These are phyloP conservation scores for Ailanthus altissimus DNA, from an alignment of 345 rosid genomes.

Conservation along the genomic window DNA sequence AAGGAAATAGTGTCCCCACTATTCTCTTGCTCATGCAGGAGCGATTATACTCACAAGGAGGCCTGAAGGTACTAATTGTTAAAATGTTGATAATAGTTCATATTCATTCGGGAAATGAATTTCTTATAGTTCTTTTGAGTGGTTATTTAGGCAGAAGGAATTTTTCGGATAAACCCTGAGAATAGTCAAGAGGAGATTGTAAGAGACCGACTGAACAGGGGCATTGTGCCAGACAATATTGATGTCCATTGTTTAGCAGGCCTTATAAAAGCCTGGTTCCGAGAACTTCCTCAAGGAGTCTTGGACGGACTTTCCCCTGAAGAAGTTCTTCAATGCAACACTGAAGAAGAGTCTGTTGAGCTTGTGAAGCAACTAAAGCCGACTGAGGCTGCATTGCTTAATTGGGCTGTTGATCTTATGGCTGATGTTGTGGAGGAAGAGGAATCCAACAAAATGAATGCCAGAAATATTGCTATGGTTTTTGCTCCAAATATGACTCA, in stretches of 20 bases:
- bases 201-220: constrained; percentile 87
- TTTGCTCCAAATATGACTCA: constrained; percentile 97
- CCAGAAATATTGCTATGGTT: constrained; percentile 93
- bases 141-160: constrained; percentile 77
- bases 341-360: constrained; percentile 71
- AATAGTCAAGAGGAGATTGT: constrained; percentile 91
- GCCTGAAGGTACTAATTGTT: constrained; percentile 62
- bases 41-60: constrained; percentile 70
- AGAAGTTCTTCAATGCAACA: constrained; percentile 79
- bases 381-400: constrained; percentile 82
- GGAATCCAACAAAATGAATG: constrained; percentile 91
- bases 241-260: constrained; percentile 96
- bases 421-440: constrained; percentile 94
- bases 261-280: constrained; percentile 96
- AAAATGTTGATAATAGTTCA: not conserved
- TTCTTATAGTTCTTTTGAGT: constrained; percentile 15
- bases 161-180: constrained; percentile 95
- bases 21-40: constrained; percentile 93
- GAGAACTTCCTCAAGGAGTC: constrained; percentile 96
- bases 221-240: constrained; percentile 78
- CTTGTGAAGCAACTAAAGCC: constrained; percentile 84
- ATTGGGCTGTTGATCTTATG: constrained; percentile 93
- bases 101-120: not conserved
- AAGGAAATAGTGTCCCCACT: constrained; percentile 90
- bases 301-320: constrained; percentile 96